phyloP scores from a whole-genome alignment of 768 basidiomycete species.

The Tulasnella calospora region DNA sequence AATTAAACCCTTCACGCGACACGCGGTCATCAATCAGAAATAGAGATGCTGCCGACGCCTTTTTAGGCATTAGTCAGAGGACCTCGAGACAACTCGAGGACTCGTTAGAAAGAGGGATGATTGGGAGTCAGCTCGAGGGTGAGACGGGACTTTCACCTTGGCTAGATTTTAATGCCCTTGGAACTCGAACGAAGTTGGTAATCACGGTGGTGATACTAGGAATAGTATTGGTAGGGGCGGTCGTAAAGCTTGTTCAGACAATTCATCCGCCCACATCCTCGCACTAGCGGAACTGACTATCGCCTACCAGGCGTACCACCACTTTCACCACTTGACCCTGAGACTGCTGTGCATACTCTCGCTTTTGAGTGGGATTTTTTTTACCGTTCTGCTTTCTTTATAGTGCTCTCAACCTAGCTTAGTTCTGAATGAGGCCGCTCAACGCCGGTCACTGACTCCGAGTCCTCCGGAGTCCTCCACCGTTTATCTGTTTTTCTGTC shows the following conservation, averaged over 20 bases:
- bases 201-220: background rate
- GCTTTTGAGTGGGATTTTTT: too few relatives aligned
- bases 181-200: background rate
- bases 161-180: background rate
- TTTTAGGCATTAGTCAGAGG: background rate
- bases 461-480: too few relatives aligned
- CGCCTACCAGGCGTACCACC: too few relatives aligned
- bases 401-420: too few relatives aligned
- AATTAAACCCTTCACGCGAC: background rate
- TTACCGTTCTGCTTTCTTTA: too few relatives aligned
- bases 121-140: background rate
- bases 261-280: too few relatives aligned
- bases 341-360: too few relatives aligned
- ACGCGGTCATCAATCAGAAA: background rate
- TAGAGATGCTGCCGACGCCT: background rate
- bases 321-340: too few relatives aligned
- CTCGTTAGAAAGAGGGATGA: background rate
- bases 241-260: background rate
- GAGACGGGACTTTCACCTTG: background rate
- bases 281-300: too few relatives aligned
- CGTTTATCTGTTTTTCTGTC: too few relatives aligned
- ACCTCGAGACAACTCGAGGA: background rate
- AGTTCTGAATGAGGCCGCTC: too few relatives aligned
- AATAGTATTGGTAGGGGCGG: background rate
- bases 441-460: too few relatives aligned